Evolutionary conservation across 305 asterid species (phyloP).

Genomic region (Fraxinus latifolia): DNA sequence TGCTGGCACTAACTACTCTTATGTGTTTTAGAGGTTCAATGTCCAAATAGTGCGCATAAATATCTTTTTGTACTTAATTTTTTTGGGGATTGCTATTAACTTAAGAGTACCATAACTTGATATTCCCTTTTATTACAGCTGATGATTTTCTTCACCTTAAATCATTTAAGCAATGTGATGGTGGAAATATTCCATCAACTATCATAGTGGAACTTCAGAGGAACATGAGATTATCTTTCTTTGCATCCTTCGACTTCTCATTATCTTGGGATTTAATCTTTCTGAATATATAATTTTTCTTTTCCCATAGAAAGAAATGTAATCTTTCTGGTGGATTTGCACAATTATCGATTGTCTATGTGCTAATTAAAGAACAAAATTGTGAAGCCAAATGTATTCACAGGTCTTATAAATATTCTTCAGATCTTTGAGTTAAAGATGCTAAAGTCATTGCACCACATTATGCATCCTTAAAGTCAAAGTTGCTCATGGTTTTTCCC

Average conservation of each 20-base stretch:
- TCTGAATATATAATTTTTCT: not conserved
- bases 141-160: not conserved
- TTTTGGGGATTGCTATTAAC: not conserved
- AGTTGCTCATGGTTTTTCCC: slow-evolving; percentile 16
- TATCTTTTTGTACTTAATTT: not conserved
- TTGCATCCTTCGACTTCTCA: not conserved
- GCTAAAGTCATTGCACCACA: too few species aligned
- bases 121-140: not conserved
- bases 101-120: not conserved
- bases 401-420: not conserved
- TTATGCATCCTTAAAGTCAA: not conserved
- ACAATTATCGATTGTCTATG: not conserved
- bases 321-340: not conserved
- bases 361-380: not conserved
- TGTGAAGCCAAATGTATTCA: not conserved
- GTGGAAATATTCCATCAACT: not conserved
- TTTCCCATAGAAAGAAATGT: not conserved
- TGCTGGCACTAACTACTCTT: not conserved
- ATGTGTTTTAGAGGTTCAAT: not conserved
- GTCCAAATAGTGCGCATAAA: not conserved
- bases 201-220: not conserved
- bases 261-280: not conserved
- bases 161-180: not conserved
- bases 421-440: not conserved
- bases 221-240: slow-evolving; percentile 1